Evolutionary conservation across 805 yeast species (phyloP), one percentile per base, ranked within the genome.

Genomic region (Starmera dryadoides): DNA sequence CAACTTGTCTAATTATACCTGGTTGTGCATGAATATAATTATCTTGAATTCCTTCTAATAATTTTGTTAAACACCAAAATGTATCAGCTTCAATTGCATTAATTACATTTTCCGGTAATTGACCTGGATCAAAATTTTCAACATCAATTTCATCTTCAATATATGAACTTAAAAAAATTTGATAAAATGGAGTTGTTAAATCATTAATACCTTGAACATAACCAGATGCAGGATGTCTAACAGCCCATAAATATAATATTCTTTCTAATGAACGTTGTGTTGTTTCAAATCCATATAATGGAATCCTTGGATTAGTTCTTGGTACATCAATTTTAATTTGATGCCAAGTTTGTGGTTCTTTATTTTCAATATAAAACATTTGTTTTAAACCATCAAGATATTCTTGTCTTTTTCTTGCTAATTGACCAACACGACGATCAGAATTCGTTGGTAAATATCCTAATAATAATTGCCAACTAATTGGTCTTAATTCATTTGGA

Each of bases 21-120:
- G 98, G 98, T 60, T 93, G 98, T 28, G 96, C 96, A 62, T 91
- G 98, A 39, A 93, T 91, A 61, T 89, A 93, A 56, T 89, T 93
- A 59, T 93, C 98, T 48, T 94, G 96, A 45, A 93, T 93, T 17
- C 94, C 94, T 54, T 93, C 98, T 36, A 93, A 68, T 20, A 93
- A 68, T 53, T 91, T 81, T 4, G 96, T 83, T 41, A 93, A 66
- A 60, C 98, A 93, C 98, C 98, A 93, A 64, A 86, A 93, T 3
- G 96, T 81, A 62, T 93, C 98, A 2, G 97, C 97, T 56, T 93
- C 98, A 16, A 91, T 77, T 14, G 76, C 76, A 36, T 77, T 71
- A 33, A 81, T 59, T 15, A 81, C 79, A 33, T 79, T 76, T 21
- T 65, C 58, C 1, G 87, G 78, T 41, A 89, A 56, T 7, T 64